A percentile compares a stretch with the other conserved stretches of the same genome.
Evolutionary conservation across 345 rosid species (phyloP).

Genomic region (Brassica rapa): DNA sequence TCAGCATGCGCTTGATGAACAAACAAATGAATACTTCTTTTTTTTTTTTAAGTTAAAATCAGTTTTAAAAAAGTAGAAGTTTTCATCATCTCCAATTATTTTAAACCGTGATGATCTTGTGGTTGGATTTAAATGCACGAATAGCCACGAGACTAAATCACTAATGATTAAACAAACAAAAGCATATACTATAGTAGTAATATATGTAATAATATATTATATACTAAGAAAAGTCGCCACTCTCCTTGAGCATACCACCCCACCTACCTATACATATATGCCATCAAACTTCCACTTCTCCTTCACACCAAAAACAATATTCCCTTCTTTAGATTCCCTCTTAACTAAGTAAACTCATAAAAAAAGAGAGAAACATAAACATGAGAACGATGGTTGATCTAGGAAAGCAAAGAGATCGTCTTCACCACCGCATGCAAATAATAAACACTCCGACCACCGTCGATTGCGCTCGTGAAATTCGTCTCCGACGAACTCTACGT

Average conservation of each 20-base stretch:
- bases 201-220: too few species aligned
- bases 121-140: slow-evolving; percentile 17
- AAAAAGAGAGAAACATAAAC: not conserved
- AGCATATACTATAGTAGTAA: not conserved
- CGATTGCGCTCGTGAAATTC: slow-evolving; percentile 66
- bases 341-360: not conserved
- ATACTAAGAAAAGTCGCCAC: slow-evolving; percentile 29
- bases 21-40: not conserved
- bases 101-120: slow-evolving; percentile 26
- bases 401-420: slow-evolving; percentile 51
- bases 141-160: slow-evolving; percentile 10
- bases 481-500: slow-evolving; percentile 72
- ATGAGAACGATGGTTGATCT: slow-evolving; percentile 81
- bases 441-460: slow-evolving; percentile 67
- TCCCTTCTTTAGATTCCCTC: slow-evolving; percentile 1
- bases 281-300: slow-evolving; percentile 7
- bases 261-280: slow-evolving; percentile 44
- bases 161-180: not conserved
- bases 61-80: too few species aligned
- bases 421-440: slow-evolving; percentile 36
- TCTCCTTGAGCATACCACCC: slow-evolving; percentile 17
- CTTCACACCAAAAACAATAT: slow-evolving; percentile 25
- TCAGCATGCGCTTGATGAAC: not conserved
- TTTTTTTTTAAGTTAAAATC: too few species aligned
- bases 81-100: not conserved